Evolutionary conservation across 192 early-diverging fungal species (phyloP), one percentile per base, ranked within the genome.

Genomic region (Pilaira anomala): DNA sequence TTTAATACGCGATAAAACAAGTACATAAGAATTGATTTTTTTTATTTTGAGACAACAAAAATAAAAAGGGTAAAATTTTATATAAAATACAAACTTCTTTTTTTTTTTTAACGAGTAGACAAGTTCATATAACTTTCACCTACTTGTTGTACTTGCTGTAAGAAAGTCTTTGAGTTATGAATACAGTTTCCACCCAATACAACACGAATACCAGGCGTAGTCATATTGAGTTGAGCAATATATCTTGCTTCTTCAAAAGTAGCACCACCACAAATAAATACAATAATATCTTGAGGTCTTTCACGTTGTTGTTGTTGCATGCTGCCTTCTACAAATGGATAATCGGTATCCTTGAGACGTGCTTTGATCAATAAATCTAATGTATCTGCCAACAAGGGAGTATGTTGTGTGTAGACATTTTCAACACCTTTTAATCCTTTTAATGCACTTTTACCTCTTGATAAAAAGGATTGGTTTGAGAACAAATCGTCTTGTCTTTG

Each of bases 351-450:
- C 65, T 85, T 89, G 25, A 95, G 63, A 30, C 87, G 83, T 28
- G 93, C 93, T 67, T 96, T 95, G 29, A 91, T 64, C 44, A 93
- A 60, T 26, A 83, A 76, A 57, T 95, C 88, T 7, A 99, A 49
- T 28, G 86, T 92, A 21, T 89, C 85, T 0, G 83, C 85, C 44
- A 99, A 65, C n/a, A 87, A 83, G 18, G 97, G 95, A 21, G 80
- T 82, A 69, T 99, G 96, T 68, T 96, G 95, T 16, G 96, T 98
- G 67, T 99, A 99, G 8, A 99, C 96, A 67, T 99, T 99, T 62
- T 99, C 97, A 24, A 95, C 93, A 9, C 93, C 97, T 81, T 95
- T 93, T 41, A 99, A 76, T 12, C 97, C 95, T 67, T 96, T 98
- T 65, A 99, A 86, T 6, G 91, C 91, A 57, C 90, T 95, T 55